A percentile compares a stretch with the other conserved stretches of the same genome.
Evolutionary conservation across 345 rosid genomes (phyloP).

Genomic region (Gossypium herbaceum): DNA sequence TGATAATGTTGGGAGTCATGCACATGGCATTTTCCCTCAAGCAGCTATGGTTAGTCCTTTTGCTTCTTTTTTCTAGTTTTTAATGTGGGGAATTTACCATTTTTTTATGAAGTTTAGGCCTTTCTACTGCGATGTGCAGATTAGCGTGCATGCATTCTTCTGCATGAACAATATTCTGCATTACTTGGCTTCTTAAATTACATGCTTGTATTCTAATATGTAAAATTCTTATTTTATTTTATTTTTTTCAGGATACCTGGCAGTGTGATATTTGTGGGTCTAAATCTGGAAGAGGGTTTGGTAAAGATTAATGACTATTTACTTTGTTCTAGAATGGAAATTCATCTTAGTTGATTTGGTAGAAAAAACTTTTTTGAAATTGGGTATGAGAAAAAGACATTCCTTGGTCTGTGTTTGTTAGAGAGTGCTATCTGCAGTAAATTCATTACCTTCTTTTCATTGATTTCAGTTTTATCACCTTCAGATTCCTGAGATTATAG

Average conservation of each 20-base stretch:
- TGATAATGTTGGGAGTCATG: constrained; percentile 86
- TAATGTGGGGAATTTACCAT: neutral
- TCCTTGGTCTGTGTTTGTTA: neutral
- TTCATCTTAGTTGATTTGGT: neutral
- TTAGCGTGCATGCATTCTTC: neutral
- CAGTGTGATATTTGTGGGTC: constrained; percentile 92
- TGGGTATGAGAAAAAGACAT: neutral
- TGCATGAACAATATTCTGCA: neutral
- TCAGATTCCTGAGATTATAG: too few species aligned
- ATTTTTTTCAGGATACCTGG: constrained; percentile 77
- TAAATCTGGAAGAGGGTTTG: constrained; percentile 98
- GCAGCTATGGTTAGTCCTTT: constrained; percentile 82
- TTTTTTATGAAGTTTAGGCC: neutral
- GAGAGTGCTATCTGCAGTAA: neutral
- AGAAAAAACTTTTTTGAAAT: neutral
- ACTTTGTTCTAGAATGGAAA: neutral
- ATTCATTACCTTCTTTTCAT: neutral
- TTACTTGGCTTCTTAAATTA: neutral
- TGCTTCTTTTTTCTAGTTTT: neutral
- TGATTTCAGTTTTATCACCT: neutral
- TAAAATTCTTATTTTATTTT: neutral
- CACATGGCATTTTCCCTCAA: constrained; percentile 93
- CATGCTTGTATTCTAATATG: neutral
- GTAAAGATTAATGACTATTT: constrained; percentile 38
- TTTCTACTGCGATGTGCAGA: neutral